Percentiles rank a stretch among this genome's conserved stretches.
Evolutionary conservation across 2,329 filamentous ascomycete genomes (phyloP).

Genomic region (Pseudopyricularia javanii): DNA sequence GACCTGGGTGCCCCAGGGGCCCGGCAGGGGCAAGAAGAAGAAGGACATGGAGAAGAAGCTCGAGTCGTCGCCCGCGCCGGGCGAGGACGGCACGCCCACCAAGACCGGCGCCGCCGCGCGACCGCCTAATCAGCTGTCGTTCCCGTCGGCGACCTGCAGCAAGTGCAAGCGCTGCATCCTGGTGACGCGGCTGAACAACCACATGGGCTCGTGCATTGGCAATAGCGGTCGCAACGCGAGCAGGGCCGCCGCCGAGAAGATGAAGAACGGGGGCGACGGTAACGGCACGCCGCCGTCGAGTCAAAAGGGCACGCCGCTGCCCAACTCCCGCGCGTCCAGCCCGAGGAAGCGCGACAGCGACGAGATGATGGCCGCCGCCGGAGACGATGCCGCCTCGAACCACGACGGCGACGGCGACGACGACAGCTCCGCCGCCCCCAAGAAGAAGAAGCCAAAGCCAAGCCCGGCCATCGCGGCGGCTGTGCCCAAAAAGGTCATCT

Average conservation of each 20-base stretch:
- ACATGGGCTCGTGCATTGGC: slow-evolving; percentile 57
- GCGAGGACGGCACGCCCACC: slow-evolving; percentile 15
- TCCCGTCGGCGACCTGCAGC: slow-evolving; percentile 54
- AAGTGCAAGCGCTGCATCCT: slow-evolving; percentile 56
- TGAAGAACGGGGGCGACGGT: slow-evolving; percentile 41
- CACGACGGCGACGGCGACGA: slow-evolving; percentile 40
- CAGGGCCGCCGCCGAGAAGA: slow-evolving; percentile 49
- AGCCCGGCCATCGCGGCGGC: slow-evolving; percentile 11
- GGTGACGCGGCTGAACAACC: slow-evolving; percentile 53
- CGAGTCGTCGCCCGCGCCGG: slow-evolving; percentile 27
- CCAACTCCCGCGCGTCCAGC: slow-evolving; percentile 39
- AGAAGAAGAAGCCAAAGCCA: slow-evolving; percentile 49
- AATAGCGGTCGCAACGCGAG: slow-evolving; percentile 53
- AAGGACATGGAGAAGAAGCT: slow-evolving; percentile 59
- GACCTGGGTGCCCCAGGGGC: slow-evolving; percentile 61
- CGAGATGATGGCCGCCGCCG: slow-evolving; percentile 28
- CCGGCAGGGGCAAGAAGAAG: slow-evolving; percentile 65
- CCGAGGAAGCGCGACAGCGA: slow-evolving; percentile 46
- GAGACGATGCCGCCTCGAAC: slow-evolving; percentile 29
- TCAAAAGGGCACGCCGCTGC: slow-evolving; percentile 48
- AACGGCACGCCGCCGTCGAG: slow-evolving; percentile 46
- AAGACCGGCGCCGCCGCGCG: slow-evolving; percentile 31
- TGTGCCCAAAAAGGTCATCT: slow-evolving; percentile 39
- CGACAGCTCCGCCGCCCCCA: slow-evolving; percentile 29
- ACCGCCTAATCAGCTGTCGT: slow-evolving; percentile 49